Conservation (phyloP, 2,329 filamentous ascomycete species). For the Parascedosporium putredinis region DNA sequence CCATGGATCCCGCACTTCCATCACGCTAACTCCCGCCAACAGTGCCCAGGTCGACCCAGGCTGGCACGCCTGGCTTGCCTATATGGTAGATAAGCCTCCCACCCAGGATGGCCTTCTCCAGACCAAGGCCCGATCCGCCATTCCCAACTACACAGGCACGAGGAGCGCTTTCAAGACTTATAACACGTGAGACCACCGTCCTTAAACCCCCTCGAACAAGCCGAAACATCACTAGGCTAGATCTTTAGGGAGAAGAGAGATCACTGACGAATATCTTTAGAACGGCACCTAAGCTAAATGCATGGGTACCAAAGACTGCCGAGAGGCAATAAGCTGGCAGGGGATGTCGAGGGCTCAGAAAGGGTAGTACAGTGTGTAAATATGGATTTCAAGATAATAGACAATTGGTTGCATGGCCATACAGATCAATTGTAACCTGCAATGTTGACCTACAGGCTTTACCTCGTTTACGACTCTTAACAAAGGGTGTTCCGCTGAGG, state of each 20-base stretch:
- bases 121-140: conserved; percentile 51
- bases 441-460: background rate
- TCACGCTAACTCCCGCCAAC: background rate
- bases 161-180: conserved; percentile 84
- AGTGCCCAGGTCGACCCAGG: conserved; percentile 76
- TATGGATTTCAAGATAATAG: background rate
- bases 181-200: conserved; percentile 65
- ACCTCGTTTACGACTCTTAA: background rate
- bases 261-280: conserved; percentile 20
- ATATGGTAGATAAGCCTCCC: conserved; percentile 81
- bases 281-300: conserved; percentile 40
- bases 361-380: background rate
- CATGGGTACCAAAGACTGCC: conserved; percentile 36
- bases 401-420: background rate
- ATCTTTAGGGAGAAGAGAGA: no score
- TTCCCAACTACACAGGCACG: conserved; percentile 64
- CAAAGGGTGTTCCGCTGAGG: no score
- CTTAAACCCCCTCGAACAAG: no score
- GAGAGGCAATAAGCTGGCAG: conserved; percentile 14
- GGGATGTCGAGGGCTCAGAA: background rate
- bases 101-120: conserved; percentile 63
- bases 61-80: conserved; percentile 98
- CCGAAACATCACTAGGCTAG: no score
- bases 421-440: background rate
- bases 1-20: no score